Evolutionary conservation across 208 protist species (phyloP).

Genomic region (Tritrichomonas musculus): DNA sequence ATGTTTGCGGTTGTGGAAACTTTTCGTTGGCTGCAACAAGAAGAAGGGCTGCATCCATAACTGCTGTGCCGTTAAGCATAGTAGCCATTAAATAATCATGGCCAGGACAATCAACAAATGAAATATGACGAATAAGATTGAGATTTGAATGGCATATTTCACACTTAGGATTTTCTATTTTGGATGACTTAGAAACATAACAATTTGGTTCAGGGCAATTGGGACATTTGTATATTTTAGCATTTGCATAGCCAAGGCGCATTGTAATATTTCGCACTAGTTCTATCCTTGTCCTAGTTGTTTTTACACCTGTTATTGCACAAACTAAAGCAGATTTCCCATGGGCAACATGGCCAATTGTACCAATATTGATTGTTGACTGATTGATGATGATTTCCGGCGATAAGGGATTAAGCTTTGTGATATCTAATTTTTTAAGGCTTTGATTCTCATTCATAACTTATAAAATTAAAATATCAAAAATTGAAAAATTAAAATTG

Average conservation of each 20-base stretch:
- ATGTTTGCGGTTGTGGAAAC: conserved; percentile 82
- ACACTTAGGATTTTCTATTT: conserved; percentile 35
- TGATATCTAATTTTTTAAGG: conserved; percentile 45
- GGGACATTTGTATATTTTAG: conserved; percentile 84
- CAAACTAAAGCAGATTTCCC: conserved; percentile 98
- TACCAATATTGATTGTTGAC: conserved; percentile 98
- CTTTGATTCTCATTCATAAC: too few relatives aligned
- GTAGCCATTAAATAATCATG: conserved; percentile 99
- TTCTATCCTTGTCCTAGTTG: conserved; percentile 95
- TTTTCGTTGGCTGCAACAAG: conserved; percentile 93
- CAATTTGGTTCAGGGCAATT: conserved; percentile 12
- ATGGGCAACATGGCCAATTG: conserved; percentile 99
- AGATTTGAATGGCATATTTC: background rate
- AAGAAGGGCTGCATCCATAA: conserved; percentile 99
- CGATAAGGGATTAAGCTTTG: conserved; percentile 75
- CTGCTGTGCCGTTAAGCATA: conserved; percentile 99
- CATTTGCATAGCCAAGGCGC: conserved; percentile 99
- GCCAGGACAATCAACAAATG: conserved; percentile 97
- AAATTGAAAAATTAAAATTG: too few relatives aligned
- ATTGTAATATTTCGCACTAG: conserved; percentile 98
- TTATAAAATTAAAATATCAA: too few relatives aligned
- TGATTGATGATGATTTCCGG: conserved; percentile 94
- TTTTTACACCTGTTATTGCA: conserved; percentile 87
- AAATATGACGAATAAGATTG: conserved; percentile 74
- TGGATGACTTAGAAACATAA: conserved; percentile 38